Evolutionary conservation across 176 grass and related monocot species (phyloP).

Genomic region (Otatea glauca): DNA sequence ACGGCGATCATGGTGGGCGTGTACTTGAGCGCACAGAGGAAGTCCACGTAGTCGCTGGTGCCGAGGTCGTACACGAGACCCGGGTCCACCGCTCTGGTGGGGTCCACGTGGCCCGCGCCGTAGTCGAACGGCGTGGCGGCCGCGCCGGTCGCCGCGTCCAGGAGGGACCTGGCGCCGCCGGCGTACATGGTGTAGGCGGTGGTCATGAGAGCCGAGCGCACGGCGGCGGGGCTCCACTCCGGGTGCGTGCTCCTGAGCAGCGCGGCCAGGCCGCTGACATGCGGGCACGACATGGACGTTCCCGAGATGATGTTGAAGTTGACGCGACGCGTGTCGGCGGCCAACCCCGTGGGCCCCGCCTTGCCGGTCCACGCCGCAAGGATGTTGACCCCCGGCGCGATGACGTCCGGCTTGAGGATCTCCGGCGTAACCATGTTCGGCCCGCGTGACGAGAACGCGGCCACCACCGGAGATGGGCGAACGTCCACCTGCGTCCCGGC

Average conservation of each 20-base stretch:
- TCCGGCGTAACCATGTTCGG: slow-evolving; percentile 76
- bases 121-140: slow-evolving; percentile 78
- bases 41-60: slow-evolving; percentile 71
- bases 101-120: slow-evolving; percentile 83
- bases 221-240: slow-evolving; percentile 79
- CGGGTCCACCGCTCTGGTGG: slow-evolving; percentile 55
- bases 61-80: slow-evolving; percentile 81
- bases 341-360: slow-evolving; percentile 69
- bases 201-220: slow-evolving; percentile 91
- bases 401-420: slow-evolving; percentile 81
- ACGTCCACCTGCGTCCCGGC: slow-evolving; percentile 73
- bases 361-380: slow-evolving; percentile 81
- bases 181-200: slow-evolving; percentile 74
- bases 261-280: slow-evolving; percentile 79
- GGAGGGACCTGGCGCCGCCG: slow-evolving; percentile 38
- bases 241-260: slow-evolving; percentile 63
- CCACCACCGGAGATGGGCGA: slow-evolving; percentile 67
- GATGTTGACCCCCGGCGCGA: slow-evolving; percentile 88
- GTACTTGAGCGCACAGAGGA: slow-evolving; percentile 90
- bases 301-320: slow-evolving; percentile 91
- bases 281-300: slow-evolving; percentile 93
- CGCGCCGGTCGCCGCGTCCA: slow-evolving; percentile 69
- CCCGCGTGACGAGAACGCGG: slow-evolving; percentile 85
- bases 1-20: slow-evolving; percentile 67
- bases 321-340: slow-evolving; percentile 60